Evolutionary conservation across 176 grass and related monocot species (phyloP).

Genomic region (Oryza australiensis): DNA sequence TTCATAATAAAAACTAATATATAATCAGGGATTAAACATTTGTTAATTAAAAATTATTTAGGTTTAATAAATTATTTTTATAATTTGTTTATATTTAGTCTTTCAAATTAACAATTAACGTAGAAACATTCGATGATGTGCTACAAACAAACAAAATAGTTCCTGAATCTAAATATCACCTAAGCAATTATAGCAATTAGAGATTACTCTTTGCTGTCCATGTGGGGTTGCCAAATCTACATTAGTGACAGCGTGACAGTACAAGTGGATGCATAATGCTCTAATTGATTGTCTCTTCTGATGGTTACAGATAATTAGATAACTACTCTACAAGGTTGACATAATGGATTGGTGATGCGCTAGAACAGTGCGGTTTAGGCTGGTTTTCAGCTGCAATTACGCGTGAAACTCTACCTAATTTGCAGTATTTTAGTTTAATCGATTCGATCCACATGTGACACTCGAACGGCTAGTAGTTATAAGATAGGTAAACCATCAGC

Average conservation of each 20-base stretch:
- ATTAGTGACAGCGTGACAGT: neutral
- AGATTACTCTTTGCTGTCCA: neutral
- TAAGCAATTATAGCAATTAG: no score
- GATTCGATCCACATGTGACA: neutral
- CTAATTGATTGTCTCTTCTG: neutral
- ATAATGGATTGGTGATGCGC: neutral
- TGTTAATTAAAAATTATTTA: no score
- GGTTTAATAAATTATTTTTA: no score
- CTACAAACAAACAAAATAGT: no score
- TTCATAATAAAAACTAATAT: no score
- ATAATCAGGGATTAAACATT: no score
- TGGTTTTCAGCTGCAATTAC: neutral
- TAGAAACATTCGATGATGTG: no score
- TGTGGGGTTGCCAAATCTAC: neutral
- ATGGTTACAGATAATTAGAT: neutral
- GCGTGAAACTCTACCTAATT: neutral
- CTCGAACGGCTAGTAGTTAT: neutral
- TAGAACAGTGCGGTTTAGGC: neutral
- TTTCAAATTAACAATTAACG: no score
- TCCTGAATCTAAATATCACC: no score
- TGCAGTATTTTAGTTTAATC: neutral
- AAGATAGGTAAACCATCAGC: neutral
- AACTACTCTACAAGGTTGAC: constrained; percentile 5
- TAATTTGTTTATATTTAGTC: no score
- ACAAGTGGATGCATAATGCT: neutral